Base-by-base conservation (phyloP, 73 alveolate genomes). In the Paramecium octaurelia region DNA sequence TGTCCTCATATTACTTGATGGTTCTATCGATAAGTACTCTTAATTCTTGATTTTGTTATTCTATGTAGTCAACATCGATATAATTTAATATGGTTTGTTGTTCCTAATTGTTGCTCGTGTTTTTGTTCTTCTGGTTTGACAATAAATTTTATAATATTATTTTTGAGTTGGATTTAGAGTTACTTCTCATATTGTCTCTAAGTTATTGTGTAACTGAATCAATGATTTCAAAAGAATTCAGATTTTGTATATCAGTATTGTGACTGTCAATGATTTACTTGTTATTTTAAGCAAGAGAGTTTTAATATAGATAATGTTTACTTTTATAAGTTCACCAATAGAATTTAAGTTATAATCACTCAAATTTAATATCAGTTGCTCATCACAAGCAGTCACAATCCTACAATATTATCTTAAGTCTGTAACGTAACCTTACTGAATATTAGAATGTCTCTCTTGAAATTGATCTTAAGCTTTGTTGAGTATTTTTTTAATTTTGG, bases 371-470 rank as follows among this genome's bases (percentile, higher is more conserved):
- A 75, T 75, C n/a, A 75, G 18, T 75, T 75, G 60, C 16, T 75
- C 88, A 18, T 75, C 88, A 42, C 88, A 75, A 42, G 46, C 60
- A 29, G 88, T 75, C 4, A 75, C 88, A 38, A 75, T 42, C 88
- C 60, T 75, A 38, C 88, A 75, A 36, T 75, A 75, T 75, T 75
- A 75, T 75, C 88, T 75, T 38, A 75, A 42, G 12, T 75, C 88
- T 23, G 88, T 38, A n/a, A 75, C 16, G 59, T 75, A 75, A 35
- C 88, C 88, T 42, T 38, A 18, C 8, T 75, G 69, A 3, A 75
- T 35, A 42, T 54, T 54, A 3, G 69, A 54, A 54, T 54, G 69
- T 18, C 29, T 54, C 29, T 54, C 69, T 54, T 54, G 31, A 54
- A 54, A 54, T 54, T 54, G 14, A 54, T 54, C 69, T 54, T 54